Conservation (phyloP, 176 grass and related monocot genomes). For the Miscanthus lutarioriparius region DNA sequence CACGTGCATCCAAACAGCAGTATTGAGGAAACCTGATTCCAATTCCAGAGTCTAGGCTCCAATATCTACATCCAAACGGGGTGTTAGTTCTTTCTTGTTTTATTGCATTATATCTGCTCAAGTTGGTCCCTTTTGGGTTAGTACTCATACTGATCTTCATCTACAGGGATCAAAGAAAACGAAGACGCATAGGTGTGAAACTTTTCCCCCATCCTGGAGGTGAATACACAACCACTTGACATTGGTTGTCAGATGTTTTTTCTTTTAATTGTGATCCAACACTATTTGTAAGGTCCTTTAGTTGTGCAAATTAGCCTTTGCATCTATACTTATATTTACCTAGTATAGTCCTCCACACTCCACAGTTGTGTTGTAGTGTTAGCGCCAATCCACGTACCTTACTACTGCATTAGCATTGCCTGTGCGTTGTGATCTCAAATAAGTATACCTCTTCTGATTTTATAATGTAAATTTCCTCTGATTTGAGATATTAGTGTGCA, state of each 20-base stretch:
- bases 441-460: not conserved
- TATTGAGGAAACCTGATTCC: too few relatives aligned
- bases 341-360: too few relatives aligned
- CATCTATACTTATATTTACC: too few relatives aligned
- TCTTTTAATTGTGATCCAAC: not conserved
- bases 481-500: not conserved
- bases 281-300: not conserved
- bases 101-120: not conserved
- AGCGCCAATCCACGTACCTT: not conserved
- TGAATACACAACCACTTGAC: not conserved
- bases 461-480: not conserved
- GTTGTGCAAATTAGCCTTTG: not conserved
- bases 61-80: too few relatives aligned
- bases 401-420: not conserved
- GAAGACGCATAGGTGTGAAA: not conserved
- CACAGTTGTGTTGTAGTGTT: not conserved
- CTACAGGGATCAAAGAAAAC: not conserved
- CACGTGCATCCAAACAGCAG: too few relatives aligned
- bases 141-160: not conserved
- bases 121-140: constrained; percentile 8
- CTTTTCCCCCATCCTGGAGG: not conserved
- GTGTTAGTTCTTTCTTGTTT: not conserved
- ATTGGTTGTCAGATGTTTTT: not conserved
- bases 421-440: not conserved
- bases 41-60: too few relatives aligned